Conservation (phyloP, 2,329 filamentous ascomycete species). For the Aplosporella prunicola region DNA sequence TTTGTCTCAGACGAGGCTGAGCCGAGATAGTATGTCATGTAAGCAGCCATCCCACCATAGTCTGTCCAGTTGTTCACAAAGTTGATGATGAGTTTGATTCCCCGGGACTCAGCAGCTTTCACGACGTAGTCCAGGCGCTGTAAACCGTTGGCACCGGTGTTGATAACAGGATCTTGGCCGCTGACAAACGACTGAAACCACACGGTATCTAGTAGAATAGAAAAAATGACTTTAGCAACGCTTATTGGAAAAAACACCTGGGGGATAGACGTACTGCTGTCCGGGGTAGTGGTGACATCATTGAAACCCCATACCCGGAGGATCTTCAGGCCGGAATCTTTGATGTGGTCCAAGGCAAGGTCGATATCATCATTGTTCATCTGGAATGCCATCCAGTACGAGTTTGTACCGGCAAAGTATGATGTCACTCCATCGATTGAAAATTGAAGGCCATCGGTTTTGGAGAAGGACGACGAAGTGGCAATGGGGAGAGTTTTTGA, state of each 20-base stretch:
- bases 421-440: constrained; percentile 27
- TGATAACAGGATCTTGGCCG: constrained; percentile 44
- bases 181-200: constrained; percentile 48
- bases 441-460: constrained; percentile 23
- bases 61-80: constrained; percentile 64
- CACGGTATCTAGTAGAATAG: constrained; percentile 29
- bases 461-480: constrained; percentile 21
- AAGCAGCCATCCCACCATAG: constrained; percentile 55
- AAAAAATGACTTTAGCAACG: background rate
- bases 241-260: background rate
- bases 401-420: constrained; percentile 46
- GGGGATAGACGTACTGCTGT: constrained; percentile 21
- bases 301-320: constrained; percentile 56
- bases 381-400: constrained; percentile 47
- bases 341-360: constrained; percentile 36
- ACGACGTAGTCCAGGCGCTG: constrained; percentile 58
- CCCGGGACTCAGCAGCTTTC: constrained; percentile 46
- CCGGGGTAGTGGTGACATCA: constrained; percentile 42
- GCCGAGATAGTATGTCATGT: constrained; percentile 47
- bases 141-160: constrained; percentile 53
- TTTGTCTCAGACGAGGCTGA: too few relatives aligned
- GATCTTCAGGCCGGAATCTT: constrained; percentile 45
- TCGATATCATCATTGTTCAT: constrained; percentile 48
- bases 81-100: constrained; percentile 52
- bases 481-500: constrained; percentile 1